Percentiles rank a stretch among this genome's conserved stretches.
Conservation (phyloP, 164 flowering plant species). For the Amborella trichopoda region DNA sequence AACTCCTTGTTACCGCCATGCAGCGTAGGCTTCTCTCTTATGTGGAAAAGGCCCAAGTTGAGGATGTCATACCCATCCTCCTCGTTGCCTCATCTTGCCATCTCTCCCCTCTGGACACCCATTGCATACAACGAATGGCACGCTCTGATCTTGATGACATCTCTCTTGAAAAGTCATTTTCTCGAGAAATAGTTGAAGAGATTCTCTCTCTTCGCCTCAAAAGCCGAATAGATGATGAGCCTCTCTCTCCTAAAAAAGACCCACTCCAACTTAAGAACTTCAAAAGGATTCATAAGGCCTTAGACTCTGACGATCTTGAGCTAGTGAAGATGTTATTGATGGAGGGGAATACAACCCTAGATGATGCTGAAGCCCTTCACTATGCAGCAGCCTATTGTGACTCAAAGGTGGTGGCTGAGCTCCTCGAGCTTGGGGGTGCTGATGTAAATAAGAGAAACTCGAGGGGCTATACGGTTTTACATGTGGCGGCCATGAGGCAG, state of each 20-base stretch:
- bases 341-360: slow-evolving; percentile 43
- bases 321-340: slow-evolving; percentile 43
- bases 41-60: slow-evolving; percentile 45
- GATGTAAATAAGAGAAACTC: slow-evolving; percentile 38
- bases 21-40: slow-evolving; percentile 58
- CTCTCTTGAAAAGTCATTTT: slow-evolving; percentile 45
- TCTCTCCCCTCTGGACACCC: slow-evolving; percentile 25
- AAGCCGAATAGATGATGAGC: slow-evolving; percentile 13
- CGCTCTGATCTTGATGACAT: slow-evolving; percentile 46
- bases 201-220: slow-evolving; percentile 25
- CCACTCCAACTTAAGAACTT: slow-evolving; percentile 36
- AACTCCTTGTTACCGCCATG: slow-evolving; percentile 5
- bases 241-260: slow-evolving; percentile 6
- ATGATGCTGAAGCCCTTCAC: slow-evolving; percentile 65
- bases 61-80: slow-evolving; percentile 58
- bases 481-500: slow-evolving; percentile 63
- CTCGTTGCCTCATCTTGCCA: slow-evolving; percentile 47
- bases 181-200: slow-evolving; percentile 27
- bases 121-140: slow-evolving; percentile 45
- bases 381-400: slow-evolving; percentile 71
- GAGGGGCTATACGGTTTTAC: slow-evolving; percentile 57
- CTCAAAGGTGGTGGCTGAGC: slow-evolving; percentile 47
- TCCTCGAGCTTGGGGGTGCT: slow-evolving; percentile 34
- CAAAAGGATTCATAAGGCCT: slow-evolving; percentile 44
- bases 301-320: slow-evolving; percentile 76